Evolutionary conservation across 306 rosid genomes (phyloP), one percentile per base, ranked within the genome.

Genomic region (Medicago arabica): DNA sequence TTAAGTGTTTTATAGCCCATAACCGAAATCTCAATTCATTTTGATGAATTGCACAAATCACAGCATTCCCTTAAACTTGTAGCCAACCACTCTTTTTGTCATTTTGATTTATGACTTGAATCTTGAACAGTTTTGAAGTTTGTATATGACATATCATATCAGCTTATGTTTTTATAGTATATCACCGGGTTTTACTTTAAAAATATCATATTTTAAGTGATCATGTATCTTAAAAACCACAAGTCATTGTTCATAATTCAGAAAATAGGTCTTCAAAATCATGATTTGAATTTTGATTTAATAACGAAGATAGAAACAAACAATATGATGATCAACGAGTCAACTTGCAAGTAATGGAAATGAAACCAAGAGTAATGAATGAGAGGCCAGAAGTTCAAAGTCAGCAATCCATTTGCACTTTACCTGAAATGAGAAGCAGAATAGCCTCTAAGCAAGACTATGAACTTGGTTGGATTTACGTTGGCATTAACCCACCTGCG

Each of bases 401-500:
- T 50, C 36, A 21, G 38, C 49, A 34, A 75, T 51, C 31, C 50
- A 17, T 34, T 74, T 51, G 71, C 15, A 21, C 12, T 43, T 85
- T 77, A 95, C 97, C 99, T 95, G 79, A 92, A 95, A 84, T 95
- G 99, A 66, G 97, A 87, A 54, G 87, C 97, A 28, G 97, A 95
- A 71, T 95, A 95, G 71, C 99, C 99, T 82, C 99, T 81, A 76
- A 92, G 92, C 80, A 95, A 84, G 61, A 95, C 83, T 21, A 77
- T 8, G 71, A 97, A 89, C 86, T 92, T 44, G n/a, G n/a, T n/a
- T n/a, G n/a, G n/a, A n/a, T n/a, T n/a, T n/a, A n/a, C n/a, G n/a
- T n/a, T n/a, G n/a, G n/a, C n/a, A n/a, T n/a, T n/a, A n/a, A n/a
- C n/a, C n/a, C n/a, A n/a, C n/a, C n/a, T n/a, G n/a, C n/a, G n/a